phyloP scores from a whole-genome alignment of 805 yeast species.

The Candida sanyiensis region DNA sequence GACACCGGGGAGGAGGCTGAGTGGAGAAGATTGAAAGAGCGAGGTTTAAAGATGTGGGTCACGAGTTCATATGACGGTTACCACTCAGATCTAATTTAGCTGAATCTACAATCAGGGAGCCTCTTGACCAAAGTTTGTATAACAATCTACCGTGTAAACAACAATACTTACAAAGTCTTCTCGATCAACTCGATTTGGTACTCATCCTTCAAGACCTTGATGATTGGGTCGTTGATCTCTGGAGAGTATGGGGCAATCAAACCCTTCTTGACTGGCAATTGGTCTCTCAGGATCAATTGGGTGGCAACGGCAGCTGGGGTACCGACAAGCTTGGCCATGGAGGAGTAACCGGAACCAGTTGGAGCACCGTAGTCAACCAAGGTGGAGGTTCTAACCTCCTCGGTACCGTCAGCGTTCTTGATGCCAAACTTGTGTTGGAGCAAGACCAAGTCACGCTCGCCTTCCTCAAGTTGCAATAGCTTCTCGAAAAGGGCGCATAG shows the following conservation, averaged over 20 bases:
- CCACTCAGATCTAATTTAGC: too few species aligned
- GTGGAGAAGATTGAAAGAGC: too few species aligned
- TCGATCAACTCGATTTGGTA: constrained; percentile 85
- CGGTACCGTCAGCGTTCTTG: constrained; percentile 89
- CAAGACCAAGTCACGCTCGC: constrained; percentile 92
- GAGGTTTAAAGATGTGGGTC: too few species aligned
- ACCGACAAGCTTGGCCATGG: constrained; percentile 98
- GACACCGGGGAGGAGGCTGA: too few species aligned
- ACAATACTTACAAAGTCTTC: constrained; percentile 55
- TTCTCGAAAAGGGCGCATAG: constrained; percentile 94
- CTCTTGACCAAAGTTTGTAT: too few species aligned
- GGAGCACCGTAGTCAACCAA: constrained; percentile 90
- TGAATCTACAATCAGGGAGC: too few species aligned
- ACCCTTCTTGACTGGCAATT: constrained; percentile 73
- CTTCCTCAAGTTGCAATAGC: constrained; percentile 91
- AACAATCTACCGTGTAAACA: too few species aligned
- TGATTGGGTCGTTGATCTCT: constrained; percentile 84
- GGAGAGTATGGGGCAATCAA: constrained; percentile 90
- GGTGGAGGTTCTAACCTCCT: constrained; percentile 92
- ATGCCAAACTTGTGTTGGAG: constrained; percentile 98
- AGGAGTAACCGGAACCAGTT: constrained; percentile 79
- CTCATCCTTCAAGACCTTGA: constrained; percentile 85
- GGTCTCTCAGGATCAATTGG: constrained; percentile 69
- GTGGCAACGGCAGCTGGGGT: constrained; percentile 97
- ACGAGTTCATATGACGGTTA: too few species aligned